Evolutionary conservation across 2,329 filamentous ascomycete genomes (phyloP), one percentile per base, ranked within the genome.

Genomic region (Lasiodiplodia citricola): DNA sequence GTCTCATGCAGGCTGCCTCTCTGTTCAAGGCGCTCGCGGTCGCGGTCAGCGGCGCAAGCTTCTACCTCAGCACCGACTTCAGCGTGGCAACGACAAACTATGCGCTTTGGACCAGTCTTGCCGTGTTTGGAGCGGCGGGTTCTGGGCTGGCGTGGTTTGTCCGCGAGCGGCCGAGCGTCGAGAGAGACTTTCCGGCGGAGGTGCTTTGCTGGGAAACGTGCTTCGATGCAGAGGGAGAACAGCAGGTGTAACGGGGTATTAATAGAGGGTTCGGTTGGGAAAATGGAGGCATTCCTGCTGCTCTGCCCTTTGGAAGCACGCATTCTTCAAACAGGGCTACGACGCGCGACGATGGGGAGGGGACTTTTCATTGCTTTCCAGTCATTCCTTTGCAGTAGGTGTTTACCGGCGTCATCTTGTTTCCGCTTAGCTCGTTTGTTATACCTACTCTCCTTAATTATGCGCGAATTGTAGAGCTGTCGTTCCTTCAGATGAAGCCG

Each of bases 1-100:
- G 83, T n/a, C 78, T 84, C 73, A 80, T 84, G 74, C 83, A 83
- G 68, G 76, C 83, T 4, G 80, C 82, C 23, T 81, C 77, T 66
- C 75, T 84, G 6, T 83, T 84, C 75, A 82, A 81, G 67, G 82
- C 81, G 14, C 78, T 84, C 31, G 83, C 82, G 7, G 82, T 84
- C 1, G 81, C 81, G 1, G 79, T 83, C 23, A 80, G 78, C 28
- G 82, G 82, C 5, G 78, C 81, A 13, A 82, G 79, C 71, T 84
- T 83, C 72, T 83, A 80, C 69, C 74, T 84, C 52, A 81, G 80
- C 72, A 78, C 78, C 71, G 82, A 82, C 58, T 74, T 81, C 60
- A 81, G 80, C 44, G 76, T 84, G n/a, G 75, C 77, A 16, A 76
- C 75, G 4, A 81, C 82, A 51, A 84, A 84, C 67, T 78, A 80